These are phyloP conservation scores for Strobilomyces dryophilus DNA, from an alignment of 768 basidiomycete species.

Conservation along the genomic window DNA sequence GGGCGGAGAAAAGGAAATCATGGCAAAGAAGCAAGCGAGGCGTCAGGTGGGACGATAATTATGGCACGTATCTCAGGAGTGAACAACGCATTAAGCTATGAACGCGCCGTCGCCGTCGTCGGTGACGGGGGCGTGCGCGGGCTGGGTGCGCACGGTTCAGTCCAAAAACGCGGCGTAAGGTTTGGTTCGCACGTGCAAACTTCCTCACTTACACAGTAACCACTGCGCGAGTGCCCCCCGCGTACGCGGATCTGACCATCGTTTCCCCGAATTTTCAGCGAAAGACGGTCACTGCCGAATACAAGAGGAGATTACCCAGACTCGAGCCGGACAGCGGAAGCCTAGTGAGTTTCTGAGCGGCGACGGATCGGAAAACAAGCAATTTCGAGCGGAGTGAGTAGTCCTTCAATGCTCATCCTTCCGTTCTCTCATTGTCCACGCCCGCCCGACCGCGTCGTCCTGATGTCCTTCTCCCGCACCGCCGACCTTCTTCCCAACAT, in stretches of 20 bases:
- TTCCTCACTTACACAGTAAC: conserved; percentile 27
- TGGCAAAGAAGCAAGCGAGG: conserved; percentile 18
- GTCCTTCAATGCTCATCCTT: not conserved
- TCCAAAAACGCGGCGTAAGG: conserved; percentile 25
- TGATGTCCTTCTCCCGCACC: not conserved
- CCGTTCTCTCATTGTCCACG: not conserved
- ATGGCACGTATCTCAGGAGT: conserved; percentile 19
- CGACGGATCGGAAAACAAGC: conserved; percentile 35
- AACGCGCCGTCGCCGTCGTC: conserved; percentile 19
- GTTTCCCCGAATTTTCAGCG: conserved; percentile 8
- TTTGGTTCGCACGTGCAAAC: conserved; percentile 32
- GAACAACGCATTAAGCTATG: not conserved
- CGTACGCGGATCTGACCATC: conserved; percentile 5
- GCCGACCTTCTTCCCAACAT: conserved; percentile 18
- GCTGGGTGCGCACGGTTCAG: conserved; percentile 24
- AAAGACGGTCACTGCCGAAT: conserved; percentile 6
- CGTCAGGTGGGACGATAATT: conserved; percentile 16
- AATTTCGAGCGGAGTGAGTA: conserved; percentile 38
- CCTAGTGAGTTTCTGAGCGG: conserved; percentile 31
- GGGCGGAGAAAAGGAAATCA: conserved; percentile 31
- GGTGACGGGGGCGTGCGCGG: conserved; percentile 9
- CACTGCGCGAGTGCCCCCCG: conserved; percentile 16
- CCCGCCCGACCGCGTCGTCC: conserved; percentile 4
- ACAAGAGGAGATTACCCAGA: conserved; percentile 7
- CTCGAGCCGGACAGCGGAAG: conserved; percentile 14